phyloP scores from a whole-genome alignment of 768 basidiomycete species.

The Chalciporus piperatus region DNA sequence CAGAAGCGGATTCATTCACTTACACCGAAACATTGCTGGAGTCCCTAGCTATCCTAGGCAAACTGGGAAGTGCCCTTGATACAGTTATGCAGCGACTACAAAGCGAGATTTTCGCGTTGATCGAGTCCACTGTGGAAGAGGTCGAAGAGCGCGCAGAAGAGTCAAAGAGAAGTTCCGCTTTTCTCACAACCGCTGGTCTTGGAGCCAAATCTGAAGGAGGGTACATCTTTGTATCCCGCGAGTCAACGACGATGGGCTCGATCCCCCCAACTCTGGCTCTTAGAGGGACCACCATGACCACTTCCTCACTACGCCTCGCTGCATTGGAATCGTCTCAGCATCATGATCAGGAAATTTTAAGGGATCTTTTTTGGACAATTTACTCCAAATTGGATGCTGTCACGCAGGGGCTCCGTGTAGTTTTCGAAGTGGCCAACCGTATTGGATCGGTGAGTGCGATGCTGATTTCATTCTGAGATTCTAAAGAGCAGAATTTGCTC shows the following conservation, averaged over 20 bases:
- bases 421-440: constrained; percentile 86
- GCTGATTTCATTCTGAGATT: neutral
- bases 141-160: constrained; percentile 89
- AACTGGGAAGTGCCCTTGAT: constrained; percentile 82
- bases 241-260: constrained; percentile 12
- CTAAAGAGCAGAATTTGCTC: neutral
- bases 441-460: constrained; percentile 77
- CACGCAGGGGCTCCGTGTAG: constrained; percentile 82
- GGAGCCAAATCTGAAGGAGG: constrained; percentile 48
- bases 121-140: constrained; percentile 87
- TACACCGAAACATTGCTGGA: constrained; percentile 94
- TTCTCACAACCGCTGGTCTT: constrained; percentile 35
- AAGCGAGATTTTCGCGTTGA: constrained; percentile 76
- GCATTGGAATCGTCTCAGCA: constrained; percentile 74
- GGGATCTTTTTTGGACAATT: constrained; percentile 94
- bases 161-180: constrained; percentile 48
- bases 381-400: constrained; percentile 96
- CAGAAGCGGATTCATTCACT: constrained; percentile 88
- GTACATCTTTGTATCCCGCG: constrained; percentile 44
- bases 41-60: constrained; percentile 88
- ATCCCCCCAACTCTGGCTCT: constrained; percentile 28
- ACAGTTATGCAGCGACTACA: constrained; percentile 78
- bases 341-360: constrained; percentile 79
- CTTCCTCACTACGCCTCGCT: constrained; percentile 61
- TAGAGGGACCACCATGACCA: constrained; percentile 33